Conservation (phyloP, 2,329 filamentous ascomycete genomes). For the Cladosporium sp. region DNA sequence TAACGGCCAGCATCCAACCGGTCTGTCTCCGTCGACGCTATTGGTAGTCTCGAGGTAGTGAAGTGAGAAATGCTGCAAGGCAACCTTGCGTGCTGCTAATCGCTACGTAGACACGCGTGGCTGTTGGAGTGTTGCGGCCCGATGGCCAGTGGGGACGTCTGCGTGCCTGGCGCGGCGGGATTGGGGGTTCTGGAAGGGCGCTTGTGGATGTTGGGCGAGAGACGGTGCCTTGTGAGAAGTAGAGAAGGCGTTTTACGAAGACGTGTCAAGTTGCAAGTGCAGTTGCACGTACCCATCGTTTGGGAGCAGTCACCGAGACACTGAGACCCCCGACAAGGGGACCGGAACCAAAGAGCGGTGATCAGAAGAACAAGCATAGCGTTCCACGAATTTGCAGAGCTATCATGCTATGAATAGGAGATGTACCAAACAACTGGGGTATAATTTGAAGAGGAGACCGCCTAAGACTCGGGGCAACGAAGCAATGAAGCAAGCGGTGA, state of each 20-base stretch:
- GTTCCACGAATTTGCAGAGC: background rate
- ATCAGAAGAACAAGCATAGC: background rate
- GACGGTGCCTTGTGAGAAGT: background rate
- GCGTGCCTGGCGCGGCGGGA: conserved; percentile 9
- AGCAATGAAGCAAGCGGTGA: background rate
- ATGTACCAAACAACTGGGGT: conserved; percentile 1
- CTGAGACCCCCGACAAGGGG: background rate
- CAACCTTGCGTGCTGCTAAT: conserved; percentile 13
- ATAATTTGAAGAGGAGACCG: conserved; percentile 1
- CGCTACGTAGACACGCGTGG: conserved; percentile 9
- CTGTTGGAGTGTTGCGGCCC: conserved; percentile 12
- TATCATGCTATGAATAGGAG: background rate
- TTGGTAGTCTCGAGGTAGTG: conserved; percentile 8
- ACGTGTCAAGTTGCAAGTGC: background rate
- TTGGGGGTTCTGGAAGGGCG: conserved; percentile 10
- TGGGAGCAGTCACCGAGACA: background rate
- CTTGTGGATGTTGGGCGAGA: background rate
- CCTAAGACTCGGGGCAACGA: background rate
- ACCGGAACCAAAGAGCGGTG: background rate
- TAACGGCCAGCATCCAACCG: conserved; percentile 9
- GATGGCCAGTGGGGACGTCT: conserved; percentile 13
- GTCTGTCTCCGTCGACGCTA: background rate
- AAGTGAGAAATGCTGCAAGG: conserved; percentile 10
- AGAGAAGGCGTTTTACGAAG: background rate
- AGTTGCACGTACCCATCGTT: background rate